A percentile compares a stretch with the other conserved stretches of the same genome.
Evolutionary conservation across 305 asterid species (phyloP).

Genomic region (Rubia tinctorum): DNA sequence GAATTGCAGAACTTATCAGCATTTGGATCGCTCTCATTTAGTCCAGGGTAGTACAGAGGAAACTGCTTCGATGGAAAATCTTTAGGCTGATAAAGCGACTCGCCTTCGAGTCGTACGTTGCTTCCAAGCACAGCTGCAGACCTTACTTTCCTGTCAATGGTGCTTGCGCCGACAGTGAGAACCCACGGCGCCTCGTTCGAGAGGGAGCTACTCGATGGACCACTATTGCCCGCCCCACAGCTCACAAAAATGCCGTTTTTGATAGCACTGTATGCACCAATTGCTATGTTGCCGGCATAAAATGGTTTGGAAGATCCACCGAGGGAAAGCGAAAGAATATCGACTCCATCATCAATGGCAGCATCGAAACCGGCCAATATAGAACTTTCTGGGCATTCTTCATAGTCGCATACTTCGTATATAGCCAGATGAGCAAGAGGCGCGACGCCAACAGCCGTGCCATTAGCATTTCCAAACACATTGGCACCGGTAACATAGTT

Average conservation of each 20-base stretch:
- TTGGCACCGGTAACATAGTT: too few species aligned
- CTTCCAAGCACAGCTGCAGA: too few species aligned
- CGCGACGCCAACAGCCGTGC: conserved; percentile 54
- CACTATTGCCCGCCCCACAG: conserved; percentile 30
- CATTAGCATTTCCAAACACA: conserved; percentile 41
- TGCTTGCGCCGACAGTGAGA: too few species aligned
- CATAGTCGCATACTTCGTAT: conserved; percentile 34
- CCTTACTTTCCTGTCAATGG: too few species aligned
- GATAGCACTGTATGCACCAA: conserved; percentile 34
- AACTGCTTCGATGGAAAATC: too few species aligned
- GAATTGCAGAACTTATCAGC: too few species aligned
- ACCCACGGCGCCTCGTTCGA: too few species aligned
- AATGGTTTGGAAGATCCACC: conserved; percentile 22
- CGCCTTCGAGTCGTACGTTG: too few species aligned
- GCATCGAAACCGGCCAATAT: conserved; percentile 37
- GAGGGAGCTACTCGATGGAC: too few species aligned
- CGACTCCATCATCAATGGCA: conserved; percentile 43
- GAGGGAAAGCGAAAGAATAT: conserved; percentile 35
- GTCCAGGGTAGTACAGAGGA: too few species aligned
- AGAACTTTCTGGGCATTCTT: conserved; percentile 23
- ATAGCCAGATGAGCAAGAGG: conserved; percentile 53
- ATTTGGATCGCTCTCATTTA: too few species aligned
- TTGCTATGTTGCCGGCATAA: conserved; percentile 24
- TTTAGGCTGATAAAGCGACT: too few species aligned
- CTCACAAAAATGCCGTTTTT: conserved; percentile 36